Evolutionary conservation across 768 basidiomycete genomes (phyloP), one percentile per base, ranked within the genome.

Genomic region (Lentinula boryana): DNA sequence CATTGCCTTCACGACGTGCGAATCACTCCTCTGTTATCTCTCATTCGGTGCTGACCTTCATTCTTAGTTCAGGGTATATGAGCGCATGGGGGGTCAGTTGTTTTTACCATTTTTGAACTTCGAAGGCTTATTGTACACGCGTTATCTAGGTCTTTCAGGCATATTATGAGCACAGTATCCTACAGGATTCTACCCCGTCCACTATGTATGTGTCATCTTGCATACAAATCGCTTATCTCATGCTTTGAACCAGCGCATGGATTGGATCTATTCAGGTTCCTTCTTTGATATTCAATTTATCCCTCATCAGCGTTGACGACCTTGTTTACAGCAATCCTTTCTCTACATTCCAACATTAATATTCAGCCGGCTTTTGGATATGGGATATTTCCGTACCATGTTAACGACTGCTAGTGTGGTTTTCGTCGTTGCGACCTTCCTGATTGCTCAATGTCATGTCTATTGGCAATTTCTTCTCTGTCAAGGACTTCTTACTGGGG

Each of bases 391-490:
- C 67, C 79, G 72, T 51, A 57, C 75, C 1, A 79, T 81, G 1
- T 69, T 78, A 21, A 65, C 76, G 10, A 4, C 70, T 3, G 73
- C 76, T 0, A 76, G 78, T 43, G 70, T 72, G 23, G 46, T 79
- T n/a, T 63, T 83, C 6, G 69, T 86, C 12, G 51, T 70, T 0
- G 72, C 73, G 52, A 78, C 78, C 0, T 78, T 85, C 63, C 69
- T 86, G 15, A 68, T 75, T 1, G 83, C 82, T 1, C 75, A 84
- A 67, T 85, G 84, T 63, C 81, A 67, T 15, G 59, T 71, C 36
- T 85, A 80, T 64, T 85, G 84, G 84, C 84, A 85, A 16, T 80
- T 84, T 60, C 66, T 85, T 44, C 74, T 86, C 6, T 82, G 75
- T 33, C 84, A 85, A 64, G 84, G 84, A 0, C 59, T 85, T 16